Evolutionary conservation across 306 rosid genomes (phyloP).

Genomic region (Medicago lupulina): DNA sequence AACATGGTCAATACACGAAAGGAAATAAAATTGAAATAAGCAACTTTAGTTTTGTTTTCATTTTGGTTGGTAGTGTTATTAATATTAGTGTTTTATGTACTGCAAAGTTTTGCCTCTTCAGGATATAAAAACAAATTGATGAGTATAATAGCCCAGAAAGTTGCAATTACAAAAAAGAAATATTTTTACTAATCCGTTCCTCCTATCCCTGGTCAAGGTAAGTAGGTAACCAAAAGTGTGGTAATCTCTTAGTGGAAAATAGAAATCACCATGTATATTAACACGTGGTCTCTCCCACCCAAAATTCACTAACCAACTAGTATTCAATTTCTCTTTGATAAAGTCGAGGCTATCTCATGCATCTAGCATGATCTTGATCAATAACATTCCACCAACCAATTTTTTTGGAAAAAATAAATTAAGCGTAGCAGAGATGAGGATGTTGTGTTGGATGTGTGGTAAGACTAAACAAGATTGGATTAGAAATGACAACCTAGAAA

Average conservation of each 20-base stretch:
- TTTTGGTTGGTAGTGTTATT: no score
- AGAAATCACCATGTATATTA: neutral
- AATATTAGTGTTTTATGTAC: neutral
- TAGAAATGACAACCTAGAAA: no score
- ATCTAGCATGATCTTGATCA: neutral
- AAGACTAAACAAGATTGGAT: no score
- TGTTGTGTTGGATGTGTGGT: no score
- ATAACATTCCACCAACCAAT: neutral
- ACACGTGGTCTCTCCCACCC: neutral
- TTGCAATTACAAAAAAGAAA: neutral
- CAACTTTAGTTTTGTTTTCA: neutral
- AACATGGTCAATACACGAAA: slow-evolving; percentile 7
- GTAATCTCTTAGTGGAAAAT: neutral
- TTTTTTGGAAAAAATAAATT: neutral
- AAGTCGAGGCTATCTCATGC: neutral
- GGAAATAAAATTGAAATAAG: neutral
- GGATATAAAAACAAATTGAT: neutral
- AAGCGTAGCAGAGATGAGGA: neutral
- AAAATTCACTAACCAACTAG: neutral
- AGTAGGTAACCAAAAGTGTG: neutral
- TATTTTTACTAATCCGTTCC: neutral
- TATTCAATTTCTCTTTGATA: no score
- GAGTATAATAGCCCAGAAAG: neutral
- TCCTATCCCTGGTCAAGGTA: neutral
- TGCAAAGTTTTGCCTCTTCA: neutral